Percentiles rank a stretch among this genome's conserved stretches.
These are phyloP conservation scores for Saccharata proteae DNA, from an alignment of 2,329 filamentous ascomycete species.

Conservation along the genomic window DNA sequence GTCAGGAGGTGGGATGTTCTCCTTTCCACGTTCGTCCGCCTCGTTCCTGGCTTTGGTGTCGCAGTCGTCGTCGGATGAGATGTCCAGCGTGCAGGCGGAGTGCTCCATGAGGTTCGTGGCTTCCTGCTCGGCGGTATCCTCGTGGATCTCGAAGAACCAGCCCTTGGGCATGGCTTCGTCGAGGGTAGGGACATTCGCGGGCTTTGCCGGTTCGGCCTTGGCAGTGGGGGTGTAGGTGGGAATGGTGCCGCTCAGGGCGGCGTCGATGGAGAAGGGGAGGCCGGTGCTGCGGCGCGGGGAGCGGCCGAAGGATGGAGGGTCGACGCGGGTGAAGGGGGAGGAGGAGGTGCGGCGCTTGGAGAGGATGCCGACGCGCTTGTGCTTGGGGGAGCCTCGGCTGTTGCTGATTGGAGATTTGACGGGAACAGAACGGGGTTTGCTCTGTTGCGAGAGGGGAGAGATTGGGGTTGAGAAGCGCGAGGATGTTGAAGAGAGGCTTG, in stretches of 20 bases:
- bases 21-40: conserved; percentile 63
- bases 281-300: conserved; percentile 27
- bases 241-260: conserved; percentile 67
- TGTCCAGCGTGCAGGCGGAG: conserved; percentile 73
- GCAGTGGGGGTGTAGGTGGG: conserved; percentile 38
- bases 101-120: conserved; percentile 90
- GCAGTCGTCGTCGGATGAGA: conserved; percentile 75
- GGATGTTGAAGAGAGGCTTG: conserved; percentile 12
- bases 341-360: conserved; percentile 51
- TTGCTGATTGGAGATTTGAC: conserved; percentile 31
- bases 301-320: conserved; percentile 51
- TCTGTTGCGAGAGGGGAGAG: conserved; percentile 17
- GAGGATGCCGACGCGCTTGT: conserved; percentile 57
- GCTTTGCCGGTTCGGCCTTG: conserved; percentile 19
- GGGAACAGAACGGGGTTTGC: conserved; percentile 30
- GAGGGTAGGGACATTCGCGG: conserved; percentile 29
- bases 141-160: conserved; percentile 92
- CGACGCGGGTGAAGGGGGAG: conserved; percentile 55
- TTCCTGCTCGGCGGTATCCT: conserved; percentile 81
- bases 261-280: conserved; percentile 71
- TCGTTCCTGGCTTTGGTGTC: conserved; percentile 41
- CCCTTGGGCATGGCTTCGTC: conserved; percentile 45
- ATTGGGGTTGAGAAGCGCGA: conserved; percentile 11
- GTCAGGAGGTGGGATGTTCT: conserved; percentile 70
- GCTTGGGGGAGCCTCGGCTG: conserved; percentile 64